phyloP scores from a whole-genome alignment of 306 rosid species.

The Sphenostylis stenocarpa region DNA sequence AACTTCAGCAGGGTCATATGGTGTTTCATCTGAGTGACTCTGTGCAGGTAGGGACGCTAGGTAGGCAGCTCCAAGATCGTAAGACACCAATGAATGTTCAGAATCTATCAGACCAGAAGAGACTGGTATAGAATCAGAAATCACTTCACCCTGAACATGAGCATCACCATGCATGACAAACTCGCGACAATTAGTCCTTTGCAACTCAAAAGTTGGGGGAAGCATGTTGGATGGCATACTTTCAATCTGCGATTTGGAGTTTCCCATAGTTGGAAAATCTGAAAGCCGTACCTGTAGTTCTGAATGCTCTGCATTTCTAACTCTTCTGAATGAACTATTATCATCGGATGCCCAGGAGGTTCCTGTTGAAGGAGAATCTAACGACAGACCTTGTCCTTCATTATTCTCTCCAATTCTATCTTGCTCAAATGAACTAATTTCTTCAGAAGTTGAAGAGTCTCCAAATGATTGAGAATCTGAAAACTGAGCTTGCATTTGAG shows the following conservation, averaged over 20 bases:
- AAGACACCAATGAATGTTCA: constrained; percentile 29
- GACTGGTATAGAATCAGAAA: constrained; percentile 42
- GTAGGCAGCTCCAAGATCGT: constrained; percentile 43
- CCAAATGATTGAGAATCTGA: constrained; percentile 66
- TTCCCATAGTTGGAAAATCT: constrained; percentile 32
- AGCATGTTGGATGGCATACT: constrained; percentile 36
- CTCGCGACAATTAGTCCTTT: constrained; percentile 29
- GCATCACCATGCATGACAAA: constrained; percentile 36
- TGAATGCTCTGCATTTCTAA: constrained; percentile 15
- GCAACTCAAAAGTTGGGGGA: constrained; percentile 39
- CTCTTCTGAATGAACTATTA: constrained; percentile 31
- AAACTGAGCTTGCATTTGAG: constrained; percentile 52
- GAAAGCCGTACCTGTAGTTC: constrained; percentile 33
- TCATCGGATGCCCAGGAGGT: constrained; percentile 34
- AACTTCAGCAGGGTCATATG: constrained; percentile 25
- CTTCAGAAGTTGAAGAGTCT: constrained; percentile 65
- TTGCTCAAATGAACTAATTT: constrained; percentile 52
- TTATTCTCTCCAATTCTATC: constrained; percentile 39
- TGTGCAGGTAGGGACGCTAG: constrained; percentile 27
- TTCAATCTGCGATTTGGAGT: constrained; percentile 42
- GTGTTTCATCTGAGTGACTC: constrained; percentile 39
- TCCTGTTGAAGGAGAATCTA: constrained; percentile 30
- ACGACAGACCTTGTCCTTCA: constrained; percentile 23
- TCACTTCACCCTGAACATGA: constrained; percentile 38
- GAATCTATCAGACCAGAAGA: constrained; percentile 44